Base-by-base conservation (phyloP, 2,329 filamentous ascomycete genomes). In the Verticillium nubilum region DNA sequence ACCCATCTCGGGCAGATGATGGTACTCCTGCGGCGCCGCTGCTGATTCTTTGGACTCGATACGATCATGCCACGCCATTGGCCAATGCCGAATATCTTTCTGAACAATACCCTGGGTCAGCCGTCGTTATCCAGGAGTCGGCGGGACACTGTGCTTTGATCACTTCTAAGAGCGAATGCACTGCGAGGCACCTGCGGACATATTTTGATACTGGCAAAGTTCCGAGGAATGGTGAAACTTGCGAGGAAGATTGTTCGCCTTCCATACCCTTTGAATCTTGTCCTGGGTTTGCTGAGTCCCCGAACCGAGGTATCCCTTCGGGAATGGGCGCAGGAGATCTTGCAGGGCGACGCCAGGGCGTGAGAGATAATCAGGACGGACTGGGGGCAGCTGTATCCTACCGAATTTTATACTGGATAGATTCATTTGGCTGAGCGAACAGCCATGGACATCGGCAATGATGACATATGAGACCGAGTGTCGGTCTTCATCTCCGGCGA, bases 11-110 rank as follows among this genome's bases (percentile, higher is more conserved):
- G 2, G 59, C 63, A 2, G 61, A 63, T 13, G 74, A 68, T 7
- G 74, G 68, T 7, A 69, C 63, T 42, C 78, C 79, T 0, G 67
- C 68, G 0, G 74, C 74, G 4, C 78, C 79, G 4, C 61, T 81
- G 27, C 65, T 82, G 28, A 79, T 79, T 65, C 62, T 81, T 3
- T 71, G 73, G 12, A 77, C 75, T 58, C 62, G 69, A 5, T 70
- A 75, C 6, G 79, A 81, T 59, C 79, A 80, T 13, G 75, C 80
- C 12, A 81, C 79, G 27, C 79, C 79, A 5, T 63, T 76, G 37
- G 56, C 72, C 60, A 73, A 78, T 67, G 69, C 76, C 37, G 66
- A 62, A 5, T 59, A 57, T 31, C 71, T 70, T 65, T 63, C 68
- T 6, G 56, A 52, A 33, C 23, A 54, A 6, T 70, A 73, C 53